A percentile compares a stretch with the other conserved stretches of the same genome.
These are phyloP conservation scores for Cystofilobasidium macerans DNA, from an alignment of 768 basidiomycete species.

Conservation along the genomic window DNA sequence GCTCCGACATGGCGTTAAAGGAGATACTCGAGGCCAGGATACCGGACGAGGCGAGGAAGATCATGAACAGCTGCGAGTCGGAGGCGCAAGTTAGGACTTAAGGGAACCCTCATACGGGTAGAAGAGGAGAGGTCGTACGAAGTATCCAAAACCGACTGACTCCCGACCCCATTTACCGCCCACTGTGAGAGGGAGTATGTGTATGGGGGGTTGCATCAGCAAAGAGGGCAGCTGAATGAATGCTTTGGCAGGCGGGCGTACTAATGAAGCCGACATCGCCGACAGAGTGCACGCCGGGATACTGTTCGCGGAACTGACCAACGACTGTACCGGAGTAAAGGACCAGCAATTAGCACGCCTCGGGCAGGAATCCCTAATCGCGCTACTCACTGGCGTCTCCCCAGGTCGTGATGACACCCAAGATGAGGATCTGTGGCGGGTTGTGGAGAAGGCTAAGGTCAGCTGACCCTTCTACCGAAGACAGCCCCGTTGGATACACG, in stretches of 20 bases:
- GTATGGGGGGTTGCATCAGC: too few species aligned
- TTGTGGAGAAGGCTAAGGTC: too few species aligned
- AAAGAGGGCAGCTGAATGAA: too few species aligned
- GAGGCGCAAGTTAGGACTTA: too few species aligned
- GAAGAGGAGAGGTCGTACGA: too few species aligned
- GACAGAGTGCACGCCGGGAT: conserved; percentile 4
- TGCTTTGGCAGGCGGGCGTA: too few species aligned
- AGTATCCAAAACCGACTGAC: neutral
- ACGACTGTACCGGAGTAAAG: neutral
- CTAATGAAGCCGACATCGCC: conserved; percentile 25
- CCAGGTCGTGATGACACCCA: conserved; percentile 2
- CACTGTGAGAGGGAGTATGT: too few species aligned
- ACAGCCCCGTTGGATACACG: too few species aligned
- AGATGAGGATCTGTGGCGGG: neutral
- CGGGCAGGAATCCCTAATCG: neutral
- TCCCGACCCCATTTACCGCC: neutral
- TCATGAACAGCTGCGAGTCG: conserved; percentile 20
- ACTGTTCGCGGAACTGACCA: neutral
- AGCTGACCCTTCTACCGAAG: too few species aligned
- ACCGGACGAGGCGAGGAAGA: conserved; percentile 34
- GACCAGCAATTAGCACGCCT: neutral
- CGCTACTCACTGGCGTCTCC: neutral
- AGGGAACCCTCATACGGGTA: too few species aligned
- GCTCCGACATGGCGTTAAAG: conserved; percentile 20
- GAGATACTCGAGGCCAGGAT: conserved; percentile 38